Evolutionary conservation across 2,329 filamentous ascomycete species (phyloP).

Genomic region (Penicillium sumatraense): DNA sequence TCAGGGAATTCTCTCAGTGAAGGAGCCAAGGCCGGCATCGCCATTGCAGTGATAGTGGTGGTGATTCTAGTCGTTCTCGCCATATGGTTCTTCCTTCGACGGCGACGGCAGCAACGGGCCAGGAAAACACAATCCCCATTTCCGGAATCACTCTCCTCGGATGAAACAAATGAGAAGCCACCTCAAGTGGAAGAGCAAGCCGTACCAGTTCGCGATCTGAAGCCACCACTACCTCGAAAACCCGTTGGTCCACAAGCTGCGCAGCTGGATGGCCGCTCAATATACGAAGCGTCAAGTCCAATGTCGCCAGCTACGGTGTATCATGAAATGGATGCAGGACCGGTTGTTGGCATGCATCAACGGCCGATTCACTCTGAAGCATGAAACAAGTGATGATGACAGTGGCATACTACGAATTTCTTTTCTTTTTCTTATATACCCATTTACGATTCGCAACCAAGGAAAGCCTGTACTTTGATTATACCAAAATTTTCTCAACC

Average conservation of each 20-base stretch:
- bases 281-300: conserved; percentile 18
- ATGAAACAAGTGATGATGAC: neutral
- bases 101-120: conserved; percentile 12
- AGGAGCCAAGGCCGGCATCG: conserved; percentile 37
- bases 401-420: neutral
- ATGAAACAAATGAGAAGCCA: conserved; percentile 9
- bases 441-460: neutral
- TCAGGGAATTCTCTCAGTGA: conserved; percentile 20
- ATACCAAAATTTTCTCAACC: no score
- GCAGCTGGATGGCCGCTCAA: conserved; percentile 19
- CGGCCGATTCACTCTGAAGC: conserved; percentile 20
- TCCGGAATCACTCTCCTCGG: neutral
- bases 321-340: conserved; percentile 25
- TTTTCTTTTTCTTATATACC: neutral
- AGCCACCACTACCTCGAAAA: conserved; percentile 17
- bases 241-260: conserved; percentile 16
- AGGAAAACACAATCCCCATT: neutral
- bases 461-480: no score
- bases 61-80: conserved; percentile 21
- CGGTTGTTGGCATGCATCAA: conserved; percentile 20
- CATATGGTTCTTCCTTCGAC: conserved; percentile 24
- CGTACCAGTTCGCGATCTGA: neutral
- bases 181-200: neutral
- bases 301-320: conserved; percentile 17
- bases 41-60: conserved; percentile 47